These are phyloP conservation scores for Pseudoneurospora amorphoporcata DNA, from an alignment of 495 filamentous ascomycete genomes.

Conservation along the genomic window DNA sequence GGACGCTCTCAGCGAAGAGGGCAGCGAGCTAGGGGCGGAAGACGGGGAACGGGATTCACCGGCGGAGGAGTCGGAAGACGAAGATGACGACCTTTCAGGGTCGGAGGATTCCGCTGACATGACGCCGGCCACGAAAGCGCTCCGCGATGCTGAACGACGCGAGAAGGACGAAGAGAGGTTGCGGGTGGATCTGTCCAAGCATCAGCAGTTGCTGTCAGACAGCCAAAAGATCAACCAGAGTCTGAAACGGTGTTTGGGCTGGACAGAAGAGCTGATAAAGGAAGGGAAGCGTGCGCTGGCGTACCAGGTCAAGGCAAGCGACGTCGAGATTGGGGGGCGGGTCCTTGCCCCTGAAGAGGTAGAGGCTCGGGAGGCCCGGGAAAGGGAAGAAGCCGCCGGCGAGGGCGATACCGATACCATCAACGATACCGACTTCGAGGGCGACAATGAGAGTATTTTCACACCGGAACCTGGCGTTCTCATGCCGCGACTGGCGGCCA, in stretches of 20 bases:
- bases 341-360: constrained; percentile 50
- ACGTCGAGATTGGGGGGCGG: constrained; percentile 72
- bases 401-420: constrained; percentile 2
- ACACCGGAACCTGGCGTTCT: constrained; percentile 13
- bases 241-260: constrained; percentile 73
- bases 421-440: constrained; percentile 11
- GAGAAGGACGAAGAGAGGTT: constrained; percentile 66
- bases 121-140: constrained; percentile 33
- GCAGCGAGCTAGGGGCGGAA: constrained; percentile 25
- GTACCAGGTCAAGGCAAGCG: constrained; percentile 62
- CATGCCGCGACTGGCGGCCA: constrained; percentile 1
- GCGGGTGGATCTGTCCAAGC: constrained; percentile 72
- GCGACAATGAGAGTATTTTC: constrained; percentile 16
- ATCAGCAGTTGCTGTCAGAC: constrained; percentile 77
- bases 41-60: constrained; percentile 23
- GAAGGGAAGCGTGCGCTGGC: constrained; percentile 80
- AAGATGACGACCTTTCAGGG: constrained; percentile 32
- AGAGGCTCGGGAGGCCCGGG: constrained; percentile 23
- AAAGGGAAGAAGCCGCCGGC: constrained; percentile 50
- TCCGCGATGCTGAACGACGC: constrained; percentile 35
- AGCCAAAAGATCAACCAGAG: constrained; percentile 91
- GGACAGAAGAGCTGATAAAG: constrained; percentile 81
- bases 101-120: constrained; percentile 37
- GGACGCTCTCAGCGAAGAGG: constrained; percentile 45
- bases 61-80: constrained; percentile 18